Percentiles rank a stretch among this genome's conserved stretches.
phyloP scores from a whole-genome alignment of 2,329 filamentous ascomycete genomes.

The Tetracladium maxilliforme region DNA sequence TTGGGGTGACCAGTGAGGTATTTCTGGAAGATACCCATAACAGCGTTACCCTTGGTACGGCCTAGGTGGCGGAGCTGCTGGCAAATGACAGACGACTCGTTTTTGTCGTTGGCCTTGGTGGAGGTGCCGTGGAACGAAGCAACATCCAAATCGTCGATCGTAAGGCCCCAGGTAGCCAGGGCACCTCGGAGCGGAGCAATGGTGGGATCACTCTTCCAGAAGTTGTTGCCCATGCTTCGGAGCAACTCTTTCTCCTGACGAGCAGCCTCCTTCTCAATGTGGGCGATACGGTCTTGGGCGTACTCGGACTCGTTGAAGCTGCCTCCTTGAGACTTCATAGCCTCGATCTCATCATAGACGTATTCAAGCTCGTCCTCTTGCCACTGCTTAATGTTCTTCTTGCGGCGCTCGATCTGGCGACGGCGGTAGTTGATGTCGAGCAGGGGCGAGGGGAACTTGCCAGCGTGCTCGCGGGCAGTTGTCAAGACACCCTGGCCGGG shows the following conservation, averaged over 20 bases:
- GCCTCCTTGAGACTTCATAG: conserved; percentile 71
- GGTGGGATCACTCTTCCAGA: conserved; percentile 91
- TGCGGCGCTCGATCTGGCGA: conserved; percentile 85
- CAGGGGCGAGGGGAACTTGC: conserved; percentile 88
- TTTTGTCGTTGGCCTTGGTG: conserved; percentile 98
- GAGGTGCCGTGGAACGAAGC: conserved; percentile 99
- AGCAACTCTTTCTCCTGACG: conserved; percentile 90
- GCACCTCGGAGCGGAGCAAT: conserved; percentile 94
- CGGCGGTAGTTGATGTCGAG: conserved; percentile 96
- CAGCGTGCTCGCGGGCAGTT: conserved; percentile 76
- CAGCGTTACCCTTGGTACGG: conserved; percentile 88
- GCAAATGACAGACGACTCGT: conserved; percentile 95
- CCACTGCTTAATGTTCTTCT: conserved; percentile 91
- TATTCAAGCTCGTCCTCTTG: conserved; percentile 90
- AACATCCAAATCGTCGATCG: conserved; percentile 86
- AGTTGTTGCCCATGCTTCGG: conserved; percentile 88
- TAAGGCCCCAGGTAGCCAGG: conserved; percentile 94
- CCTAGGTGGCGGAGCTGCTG: conserved; percentile 91
- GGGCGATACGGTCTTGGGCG: conserved; percentile 65
- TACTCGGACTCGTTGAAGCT: conserved; percentile 74
- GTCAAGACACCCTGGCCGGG: conserved; percentile 95
- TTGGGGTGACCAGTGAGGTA: conserved; percentile 98
- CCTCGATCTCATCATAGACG: conserved; percentile 80
- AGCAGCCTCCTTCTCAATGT: conserved; percentile 77
- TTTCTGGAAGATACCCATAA: conserved; percentile 98